A percentile compares a stretch with the other conserved stretches of the same genome.
Evolutionary conservation across 306 rosid genomes (phyloP).

Genomic region (Lablab purpureus): DNA sequence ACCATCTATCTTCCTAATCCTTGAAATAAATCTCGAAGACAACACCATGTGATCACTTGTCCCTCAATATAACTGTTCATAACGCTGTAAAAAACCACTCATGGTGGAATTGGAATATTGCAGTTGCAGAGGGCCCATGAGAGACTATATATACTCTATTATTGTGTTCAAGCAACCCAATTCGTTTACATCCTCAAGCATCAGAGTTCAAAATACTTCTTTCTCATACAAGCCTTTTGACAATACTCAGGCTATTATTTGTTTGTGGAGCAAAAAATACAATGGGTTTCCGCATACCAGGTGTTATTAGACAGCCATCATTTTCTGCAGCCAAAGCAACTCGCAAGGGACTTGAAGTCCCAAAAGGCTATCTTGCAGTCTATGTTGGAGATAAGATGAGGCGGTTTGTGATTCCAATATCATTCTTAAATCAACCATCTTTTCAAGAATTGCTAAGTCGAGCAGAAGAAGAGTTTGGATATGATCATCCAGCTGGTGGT

Average conservation of each 20-base stretch:
- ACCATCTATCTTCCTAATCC: background rate
- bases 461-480: conserved; percentile 49
- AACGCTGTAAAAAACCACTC: background rate
- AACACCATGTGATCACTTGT: conserved; percentile 36
- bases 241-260: background rate
- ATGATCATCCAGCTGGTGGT: conserved; percentile 52
- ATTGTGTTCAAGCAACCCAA: conserved; percentile 31
- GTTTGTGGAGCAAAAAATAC: background rate
- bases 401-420: conserved; percentile 35
- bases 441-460: conserved; percentile 46
- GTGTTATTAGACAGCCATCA: conserved; percentile 37
- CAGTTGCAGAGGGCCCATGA: background rate
- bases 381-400: conserved; percentile 44
- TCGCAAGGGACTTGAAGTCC: conserved; percentile 37
- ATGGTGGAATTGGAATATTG: background rate
- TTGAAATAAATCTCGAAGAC: conserved; percentile 38
- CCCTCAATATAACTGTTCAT: background rate
- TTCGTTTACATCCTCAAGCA: conserved; percentile 13
- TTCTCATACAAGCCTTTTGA: conserved; percentile 19
- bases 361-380: conserved; percentile 51
- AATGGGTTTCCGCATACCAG: conserved; percentile 47
- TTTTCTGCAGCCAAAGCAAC: conserved; percentile 16
- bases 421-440: conserved; percentile 39
- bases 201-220: conserved; percentile 20
- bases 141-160: conserved; percentile 38